phyloP scores from a whole-genome alignment of 371 early-diverging fungal species.

The Mucor velutinosus region DNA sequence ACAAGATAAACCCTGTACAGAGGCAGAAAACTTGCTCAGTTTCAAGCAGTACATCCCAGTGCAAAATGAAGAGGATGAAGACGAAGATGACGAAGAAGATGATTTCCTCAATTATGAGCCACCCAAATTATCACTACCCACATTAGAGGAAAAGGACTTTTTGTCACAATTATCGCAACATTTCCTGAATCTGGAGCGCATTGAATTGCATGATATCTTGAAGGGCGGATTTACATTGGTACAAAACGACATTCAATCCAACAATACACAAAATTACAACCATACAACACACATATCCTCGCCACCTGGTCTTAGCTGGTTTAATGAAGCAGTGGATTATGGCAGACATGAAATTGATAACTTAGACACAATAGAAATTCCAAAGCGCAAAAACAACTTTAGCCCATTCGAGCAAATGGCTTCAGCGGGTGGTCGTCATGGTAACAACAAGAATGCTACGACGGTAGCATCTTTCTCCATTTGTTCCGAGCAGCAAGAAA shows the following conservation, averaged over 20 bases:
- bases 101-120: constrained; percentile 14
- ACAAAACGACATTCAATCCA: constrained; percentile 24
- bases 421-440: constrained; percentile 6
- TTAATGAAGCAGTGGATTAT: constrained; percentile 25
- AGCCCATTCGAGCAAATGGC: constrained; percentile 8
- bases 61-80: constrained; percentile 11
- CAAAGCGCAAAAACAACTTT: constrained; percentile 4
- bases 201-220: constrained; percentile 25
- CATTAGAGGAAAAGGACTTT: constrained; percentile 25
- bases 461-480: constrained; percentile 1
- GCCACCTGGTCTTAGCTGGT: constrained; percentile 26
- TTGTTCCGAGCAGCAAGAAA: constrained; percentile 5
- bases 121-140: constrained; percentile 7
- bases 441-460: constrained; percentile 5
- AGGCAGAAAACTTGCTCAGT: constrained; percentile 21
- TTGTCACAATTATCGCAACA: constrained; percentile 23
- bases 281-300: constrained; percentile 2
- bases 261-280: constrained; percentile 4
- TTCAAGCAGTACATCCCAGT: constrained; percentile 27
- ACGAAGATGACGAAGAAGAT: background rate
- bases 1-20: constrained; percentile 29
- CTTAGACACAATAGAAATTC: constrained; percentile 14
- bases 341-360: constrained; percentile 16
- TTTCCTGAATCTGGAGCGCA: constrained; percentile 14
- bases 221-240: constrained; percentile 24